Evolutionary conservation across 2,329 filamentous ascomycete species (phyloP).

Genomic region (Verticillium albo-atrum): DNA sequence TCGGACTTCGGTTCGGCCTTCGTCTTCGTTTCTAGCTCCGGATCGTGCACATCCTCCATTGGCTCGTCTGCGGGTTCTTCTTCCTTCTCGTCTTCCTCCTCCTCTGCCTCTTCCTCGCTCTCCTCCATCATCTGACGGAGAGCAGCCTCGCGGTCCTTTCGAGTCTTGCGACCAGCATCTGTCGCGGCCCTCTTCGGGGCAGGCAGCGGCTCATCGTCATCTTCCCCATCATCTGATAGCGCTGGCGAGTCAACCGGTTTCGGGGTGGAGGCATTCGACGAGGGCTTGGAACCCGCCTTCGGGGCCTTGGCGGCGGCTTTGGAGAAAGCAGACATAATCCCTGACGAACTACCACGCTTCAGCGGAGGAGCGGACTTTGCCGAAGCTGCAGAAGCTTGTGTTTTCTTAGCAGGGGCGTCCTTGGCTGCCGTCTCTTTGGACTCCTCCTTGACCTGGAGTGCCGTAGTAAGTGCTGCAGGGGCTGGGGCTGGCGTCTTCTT

Average conservation of each 20-base stretch:
- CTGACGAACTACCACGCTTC: slow-evolving; percentile 55
- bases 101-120: slow-evolving; percentile 47
- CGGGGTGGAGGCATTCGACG: slow-evolving; percentile 2
- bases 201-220: slow-evolving; percentile 49
- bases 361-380: slow-evolving; percentile 20
- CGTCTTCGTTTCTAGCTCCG: slow-evolving; percentile 25
- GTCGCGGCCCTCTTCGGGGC: slow-evolving; percentile 28
- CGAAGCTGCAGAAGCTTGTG: slow-evolving; percentile 17
- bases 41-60: slow-evolving; percentile 33
- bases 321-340: slow-evolving; percentile 77
- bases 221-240: slow-evolving; percentile 46
- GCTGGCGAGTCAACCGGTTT: slow-evolving; percentile 22
- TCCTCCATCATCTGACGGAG: slow-evolving; percentile 74
- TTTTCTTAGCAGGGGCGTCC: slow-evolving; percentile 25
- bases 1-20: slow-evolving; percentile 28
- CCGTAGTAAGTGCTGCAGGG: slow-evolving; percentile 14
- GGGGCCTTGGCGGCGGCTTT: slow-evolving; percentile 40
- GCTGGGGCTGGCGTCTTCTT: slow-evolving; percentile 22
- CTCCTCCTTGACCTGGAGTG: slow-evolving; percentile 26
- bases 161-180: slow-evolving; percentile 32
- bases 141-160: slow-evolving; percentile 61
- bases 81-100: slow-evolving; percentile 52
- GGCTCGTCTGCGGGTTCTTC: slow-evolving; percentile 26
- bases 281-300: slow-evolving; percentile 1
- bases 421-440: slow-evolving; percentile 32